phyloP scores from a whole-genome alignment of 495 filamentous ascomycete species.

The Collariella sp. region DNA sequence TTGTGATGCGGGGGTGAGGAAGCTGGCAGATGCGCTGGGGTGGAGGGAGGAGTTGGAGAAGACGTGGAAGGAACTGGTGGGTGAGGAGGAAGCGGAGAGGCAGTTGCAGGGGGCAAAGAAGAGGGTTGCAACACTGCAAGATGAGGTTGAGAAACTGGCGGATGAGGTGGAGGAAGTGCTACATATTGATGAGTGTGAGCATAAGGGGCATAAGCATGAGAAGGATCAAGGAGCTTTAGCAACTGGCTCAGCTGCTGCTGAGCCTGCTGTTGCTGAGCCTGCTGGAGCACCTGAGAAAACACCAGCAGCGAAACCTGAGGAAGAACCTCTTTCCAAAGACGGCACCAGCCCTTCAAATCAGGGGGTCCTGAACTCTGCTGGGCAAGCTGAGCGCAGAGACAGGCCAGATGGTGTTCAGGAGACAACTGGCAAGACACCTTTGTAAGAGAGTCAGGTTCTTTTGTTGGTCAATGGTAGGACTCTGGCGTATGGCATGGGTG shows the following conservation, averaged over 20 bases:
- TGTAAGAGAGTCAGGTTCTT: too few species aligned
- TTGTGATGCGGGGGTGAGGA: constrained; percentile 77
- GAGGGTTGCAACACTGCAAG: constrained; percentile 18
- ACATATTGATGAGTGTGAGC: constrained; percentile 21
- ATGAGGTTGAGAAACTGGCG: constrained; percentile 32
- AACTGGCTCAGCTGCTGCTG: background rate
- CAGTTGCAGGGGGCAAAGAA: constrained; percentile 27
- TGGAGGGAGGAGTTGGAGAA: constrained; percentile 79
- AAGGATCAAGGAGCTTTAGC: background rate
- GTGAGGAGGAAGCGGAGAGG: constrained; percentile 34
- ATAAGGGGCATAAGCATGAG: background rate
- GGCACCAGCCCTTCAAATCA: too few species aligned
- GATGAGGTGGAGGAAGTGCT: constrained; percentile 31
- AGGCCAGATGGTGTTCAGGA: too few species aligned
- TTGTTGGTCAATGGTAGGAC: too few species aligned
- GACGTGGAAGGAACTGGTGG: constrained; percentile 34
- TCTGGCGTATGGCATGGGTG: too few species aligned
- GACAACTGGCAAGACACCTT: too few species aligned
- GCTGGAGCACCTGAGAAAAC: too few species aligned
- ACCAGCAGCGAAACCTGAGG: too few species aligned
- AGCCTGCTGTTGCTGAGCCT: background rate
- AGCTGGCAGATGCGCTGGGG: constrained; percentile 70
- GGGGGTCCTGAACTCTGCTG: too few species aligned
- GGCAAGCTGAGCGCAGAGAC: too few species aligned
- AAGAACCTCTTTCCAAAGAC: too few species aligned